Evolutionary conservation across 1,284 basidiomycete species (phyloP), one percentile per base, ranked within the genome.

Genomic region (Earliella scabrosa): DNA sequence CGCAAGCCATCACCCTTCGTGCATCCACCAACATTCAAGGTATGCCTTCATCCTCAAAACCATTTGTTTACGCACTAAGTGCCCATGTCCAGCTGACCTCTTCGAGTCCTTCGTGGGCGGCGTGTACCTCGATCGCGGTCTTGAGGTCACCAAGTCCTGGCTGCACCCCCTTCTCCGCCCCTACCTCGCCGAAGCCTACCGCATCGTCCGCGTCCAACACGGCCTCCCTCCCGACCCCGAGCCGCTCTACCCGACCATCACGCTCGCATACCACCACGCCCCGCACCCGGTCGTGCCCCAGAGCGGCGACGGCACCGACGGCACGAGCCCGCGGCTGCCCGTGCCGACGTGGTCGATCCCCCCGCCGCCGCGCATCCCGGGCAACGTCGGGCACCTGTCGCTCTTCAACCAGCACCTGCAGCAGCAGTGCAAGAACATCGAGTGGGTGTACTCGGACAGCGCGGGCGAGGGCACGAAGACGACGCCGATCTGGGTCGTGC

Each of bases 41-140:
- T 85, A 58, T 24, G 77, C 64, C 1, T 13, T 11, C 4, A 20
- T 10, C 0, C 16, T 46, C 31, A 20, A 21, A 23, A 13, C 10
- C 35, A 38, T 35, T 8, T 27, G 32, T 20, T 24, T 21, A 35
- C 40, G 20, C 38, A 39, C 32, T n/a, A n/a, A 7, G 13, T 24
- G 26, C 40, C 29, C n/a, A 35, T 29, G 20, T 58, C 45, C 61
- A 91, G 90, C 90, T 45, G 87, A 92, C 66, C 76, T 89, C 27
- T 87, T 92, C 60, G 90, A 92, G 88, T 82, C 90, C 3, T 92
- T 87, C 68, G 79, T 92, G 20, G 89, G 90, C 20, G 89, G 88
- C 0, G 71, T 91, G 7, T 90, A 82, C 71, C 68, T 78, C 44
- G 89, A 90, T 52, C 82, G 84, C 63, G 88, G 87, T 31, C 76